Evolutionary conservation across 139 green algal genomes (phyloP).

Genomic region (Chlorella sp.): DNA sequence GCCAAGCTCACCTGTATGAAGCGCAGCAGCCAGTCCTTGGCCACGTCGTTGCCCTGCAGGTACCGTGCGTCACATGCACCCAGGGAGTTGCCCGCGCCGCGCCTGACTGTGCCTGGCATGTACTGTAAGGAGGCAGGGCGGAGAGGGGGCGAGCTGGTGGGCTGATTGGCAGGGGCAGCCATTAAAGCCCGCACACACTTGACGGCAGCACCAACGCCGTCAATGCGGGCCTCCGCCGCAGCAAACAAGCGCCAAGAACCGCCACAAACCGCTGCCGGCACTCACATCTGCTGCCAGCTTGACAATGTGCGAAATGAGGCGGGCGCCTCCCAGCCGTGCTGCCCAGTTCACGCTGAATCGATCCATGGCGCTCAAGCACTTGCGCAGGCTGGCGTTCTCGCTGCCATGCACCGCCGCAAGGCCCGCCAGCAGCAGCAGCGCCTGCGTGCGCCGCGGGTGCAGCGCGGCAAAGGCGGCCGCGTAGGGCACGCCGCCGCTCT

Average conservation of each 20-base stretch:
- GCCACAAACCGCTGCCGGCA: not conserved
- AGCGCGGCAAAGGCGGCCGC: conserved; percentile 15
- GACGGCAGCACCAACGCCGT: too few species aligned
- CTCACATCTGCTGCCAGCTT: not conserved
- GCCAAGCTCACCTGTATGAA: conserved; percentile 1
- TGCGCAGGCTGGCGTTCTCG: not conserved
- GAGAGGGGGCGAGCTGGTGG: not conserved
- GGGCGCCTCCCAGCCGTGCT: not conserved
- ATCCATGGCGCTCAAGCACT: not conserved
- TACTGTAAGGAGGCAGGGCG: not conserved
- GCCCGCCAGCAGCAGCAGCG: conserved; percentile 9
- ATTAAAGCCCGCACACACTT: too few species aligned
- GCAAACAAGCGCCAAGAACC: not conserved
- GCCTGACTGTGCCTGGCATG: not conserved
- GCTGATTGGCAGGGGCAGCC: too few species aligned
- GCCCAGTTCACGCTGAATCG: not conserved
- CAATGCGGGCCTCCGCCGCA: too few species aligned
- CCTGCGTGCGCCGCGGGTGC: conserved; percentile 4
- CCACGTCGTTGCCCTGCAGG: not conserved
- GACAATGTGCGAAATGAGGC: not conserved
- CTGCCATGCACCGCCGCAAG: conserved; percentile 1
- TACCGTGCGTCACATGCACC: not conserved
- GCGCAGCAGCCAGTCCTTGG: conserved; percentile 29
- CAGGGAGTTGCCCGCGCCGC: not conserved
- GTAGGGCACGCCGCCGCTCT: conserved; percentile 16